A percentile compares a stretch with the other conserved stretches of the same genome.
These are phyloP conservation scores for Diaporthe ilicicola DNA, from an alignment of 2,329 filamentous ascomycete genomes.

Conservation along the genomic window DNA sequence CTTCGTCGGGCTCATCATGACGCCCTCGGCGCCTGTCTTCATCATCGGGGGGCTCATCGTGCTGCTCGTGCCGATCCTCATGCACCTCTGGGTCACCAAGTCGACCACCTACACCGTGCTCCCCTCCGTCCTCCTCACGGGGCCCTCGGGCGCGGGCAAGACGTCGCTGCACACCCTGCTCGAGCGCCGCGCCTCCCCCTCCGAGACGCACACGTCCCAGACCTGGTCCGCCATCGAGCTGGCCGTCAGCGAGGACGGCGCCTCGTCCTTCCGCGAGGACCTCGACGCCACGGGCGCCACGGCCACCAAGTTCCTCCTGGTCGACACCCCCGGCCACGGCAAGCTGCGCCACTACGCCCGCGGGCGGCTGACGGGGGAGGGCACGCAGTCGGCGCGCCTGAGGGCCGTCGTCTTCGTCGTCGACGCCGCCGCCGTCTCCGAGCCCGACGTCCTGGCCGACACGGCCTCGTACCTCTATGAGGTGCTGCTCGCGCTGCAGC, in stretches of 20 bases:
- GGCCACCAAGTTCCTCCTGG: constrained; percentile 76
- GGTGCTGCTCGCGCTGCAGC: constrained; percentile 83
- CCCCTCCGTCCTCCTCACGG: constrained; percentile 82
- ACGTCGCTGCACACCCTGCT: constrained; percentile 84
- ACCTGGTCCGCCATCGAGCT: constrained; percentile 61
- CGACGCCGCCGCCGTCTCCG: constrained; percentile 77
- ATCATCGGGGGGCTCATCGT: constrained; percentile 75
- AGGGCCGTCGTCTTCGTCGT: constrained; percentile 85
- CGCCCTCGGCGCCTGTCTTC: constrained; percentile 69
- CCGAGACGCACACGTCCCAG: constrained; percentile 66
- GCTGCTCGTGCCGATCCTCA: constrained; percentile 75
- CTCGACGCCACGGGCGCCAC: constrained; percentile 62
- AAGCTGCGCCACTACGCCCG: constrained; percentile 83
- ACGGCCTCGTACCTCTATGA: constrained; percentile 90
- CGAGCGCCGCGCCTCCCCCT: constrained; percentile 59
- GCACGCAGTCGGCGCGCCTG: constrained; percentile 55
- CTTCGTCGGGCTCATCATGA: constrained; percentile 62
- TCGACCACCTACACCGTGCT: constrained; percentile 71
- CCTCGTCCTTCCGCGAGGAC: constrained; percentile 59
- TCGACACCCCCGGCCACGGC: constrained; percentile 94
- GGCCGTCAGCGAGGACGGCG: constrained; percentile 57
- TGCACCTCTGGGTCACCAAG: constrained; percentile 79
- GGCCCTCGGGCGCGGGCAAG: constrained; percentile 86
- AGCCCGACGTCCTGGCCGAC: constrained; percentile 70
- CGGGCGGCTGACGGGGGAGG: constrained; percentile 50